A percentile compares a stretch with the other conserved stretches of the same genome.
phyloP scores from a whole-genome alignment of 2,329 filamentous ascomycete species.

The Penicillium fuscoglaucum region DNA sequence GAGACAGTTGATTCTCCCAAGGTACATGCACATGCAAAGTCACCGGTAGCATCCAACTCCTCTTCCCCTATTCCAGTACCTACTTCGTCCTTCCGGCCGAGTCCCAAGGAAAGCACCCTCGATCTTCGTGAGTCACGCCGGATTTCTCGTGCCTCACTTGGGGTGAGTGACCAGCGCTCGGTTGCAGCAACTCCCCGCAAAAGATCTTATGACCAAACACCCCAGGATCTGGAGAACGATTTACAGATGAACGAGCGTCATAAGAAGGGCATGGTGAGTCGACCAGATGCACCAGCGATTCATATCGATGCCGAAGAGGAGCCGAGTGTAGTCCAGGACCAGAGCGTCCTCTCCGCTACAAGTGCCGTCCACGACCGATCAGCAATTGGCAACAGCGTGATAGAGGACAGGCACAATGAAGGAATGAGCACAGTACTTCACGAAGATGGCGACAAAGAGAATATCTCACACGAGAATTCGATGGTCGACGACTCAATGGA shows the following conservation, averaged over 20 bases:
- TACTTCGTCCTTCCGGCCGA: constrained; percentile 4
- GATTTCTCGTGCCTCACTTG: constrained; percentile 15
- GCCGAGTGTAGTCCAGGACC: constrained; percentile 24
- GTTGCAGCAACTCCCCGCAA: constrained; percentile 23
- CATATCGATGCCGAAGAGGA: constrained; percentile 34
- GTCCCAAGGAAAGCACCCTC: constrained; percentile 9
- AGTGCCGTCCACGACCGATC: constrained; percentile 20
- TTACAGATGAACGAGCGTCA: constrained; percentile 23
- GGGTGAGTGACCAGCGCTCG: constrained; percentile 6
- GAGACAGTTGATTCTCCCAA: constrained; percentile 1
- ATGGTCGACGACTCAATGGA: constrained; percentile 41
- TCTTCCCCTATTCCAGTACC: constrained; percentile 3
- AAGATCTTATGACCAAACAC: constrained; percentile 27
- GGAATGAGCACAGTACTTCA: constrained; percentile 46
- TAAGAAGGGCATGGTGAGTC: constrained; percentile 30
- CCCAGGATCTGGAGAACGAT: constrained; percentile 20
- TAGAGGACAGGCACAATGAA: constrained; percentile 43
- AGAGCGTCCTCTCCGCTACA: constrained; percentile 15
- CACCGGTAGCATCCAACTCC: constrained; percentile 2
- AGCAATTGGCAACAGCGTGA: constrained; percentile 36
- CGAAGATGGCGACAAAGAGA: constrained; percentile 28
- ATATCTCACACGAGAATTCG: constrained; percentile 25
- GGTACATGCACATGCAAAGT: not conserved
- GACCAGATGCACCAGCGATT: constrained; percentile 24
- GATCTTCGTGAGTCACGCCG: constrained; percentile 20